phyloP scores from a whole-genome alignment of 768 basidiomycete species.

The Pulveroboletus frians region DNA sequence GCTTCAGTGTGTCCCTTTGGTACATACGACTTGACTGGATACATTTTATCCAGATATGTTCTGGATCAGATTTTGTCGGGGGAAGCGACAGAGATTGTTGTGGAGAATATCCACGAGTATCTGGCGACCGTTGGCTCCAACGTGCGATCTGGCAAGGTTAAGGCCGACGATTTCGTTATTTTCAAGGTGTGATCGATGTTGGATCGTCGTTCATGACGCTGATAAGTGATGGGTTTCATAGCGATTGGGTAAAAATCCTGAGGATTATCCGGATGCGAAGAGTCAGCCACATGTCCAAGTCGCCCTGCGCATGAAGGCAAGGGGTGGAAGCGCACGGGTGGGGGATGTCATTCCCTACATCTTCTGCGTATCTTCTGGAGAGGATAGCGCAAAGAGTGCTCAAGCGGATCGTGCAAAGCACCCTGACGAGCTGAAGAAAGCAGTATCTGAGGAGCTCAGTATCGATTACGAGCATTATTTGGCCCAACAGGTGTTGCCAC shows the following conservation, averaged over 20 bases:
- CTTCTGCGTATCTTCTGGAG: slow-evolving; percentile 78
- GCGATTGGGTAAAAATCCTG: slow-evolving; percentile 94
- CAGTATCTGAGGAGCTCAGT: slow-evolving; percentile 50
- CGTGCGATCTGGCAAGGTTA: slow-evolving; percentile 70
- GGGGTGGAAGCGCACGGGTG: slow-evolving; percentile 69
- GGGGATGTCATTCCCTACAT: slow-evolving; percentile 97
- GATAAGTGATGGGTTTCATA: slow-evolving; percentile 26
- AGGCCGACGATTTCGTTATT: slow-evolving; percentile 92
- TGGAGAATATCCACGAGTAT: slow-evolving; percentile 91
- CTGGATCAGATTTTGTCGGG: slow-evolving; percentile 89
- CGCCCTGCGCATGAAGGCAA: slow-evolving; percentile 82
- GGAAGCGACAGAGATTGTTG: slow-evolving; percentile 81
- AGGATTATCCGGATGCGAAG: slow-evolving; percentile 95
- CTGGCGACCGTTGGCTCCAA: slow-evolving; percentile 70
- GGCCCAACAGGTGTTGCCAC: slow-evolving; percentile 86
- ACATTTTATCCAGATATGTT: slow-evolving; percentile 58
- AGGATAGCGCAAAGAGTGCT: slow-evolving; percentile 61
- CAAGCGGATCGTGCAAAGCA: slow-evolving; percentile 91
- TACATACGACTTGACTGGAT: slow-evolving; percentile 1
- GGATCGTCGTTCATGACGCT: not conserved
- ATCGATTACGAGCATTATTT: slow-evolving; percentile 94
- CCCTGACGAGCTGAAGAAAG: slow-evolving; percentile 84
- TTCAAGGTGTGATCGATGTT: slow-evolving; percentile 62
- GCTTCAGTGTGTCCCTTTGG: not conserved
- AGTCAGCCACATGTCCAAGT: slow-evolving; percentile 96